A percentile compares a stretch with the other conserved stretches of the same genome.
Evolutionary conservation across 2,329 filamentous ascomycete species (phyloP).

Genomic region (Mollisiaceae sp.): DNA sequence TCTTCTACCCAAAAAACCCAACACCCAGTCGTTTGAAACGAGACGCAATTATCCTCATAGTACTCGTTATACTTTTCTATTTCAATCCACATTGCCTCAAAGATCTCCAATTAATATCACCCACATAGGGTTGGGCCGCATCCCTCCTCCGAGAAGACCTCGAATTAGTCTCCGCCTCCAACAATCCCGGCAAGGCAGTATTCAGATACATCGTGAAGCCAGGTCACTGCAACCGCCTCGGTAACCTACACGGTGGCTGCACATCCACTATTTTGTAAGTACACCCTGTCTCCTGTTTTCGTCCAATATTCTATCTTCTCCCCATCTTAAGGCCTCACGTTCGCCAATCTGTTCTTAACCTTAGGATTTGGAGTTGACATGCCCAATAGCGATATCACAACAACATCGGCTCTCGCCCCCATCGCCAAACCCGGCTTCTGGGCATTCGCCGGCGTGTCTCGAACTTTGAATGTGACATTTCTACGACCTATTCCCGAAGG

Average conservation of each 20-base stretch:
- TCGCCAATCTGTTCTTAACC: too few relatives aligned
- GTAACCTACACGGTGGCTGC: constrained; percentile 66
- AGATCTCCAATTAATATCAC: not conserved
- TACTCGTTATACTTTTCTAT: not conserved
- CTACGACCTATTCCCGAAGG: constrained; percentile 66
- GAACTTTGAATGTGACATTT: constrained; percentile 71
- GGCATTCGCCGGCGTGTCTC: constrained; percentile 65
- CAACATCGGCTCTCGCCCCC: constrained; percentile 61
- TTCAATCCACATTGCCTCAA: not conserved
- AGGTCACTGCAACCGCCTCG: constrained; percentile 57
- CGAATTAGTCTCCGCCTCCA: constrained; percentile 34
- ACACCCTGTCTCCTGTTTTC: too few relatives aligned
- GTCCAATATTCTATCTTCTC: too few relatives aligned
- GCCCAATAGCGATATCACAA: constrained; percentile 66
- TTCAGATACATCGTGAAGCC: constrained; percentile 56
- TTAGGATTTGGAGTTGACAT: too few relatives aligned
- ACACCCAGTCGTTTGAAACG: too few relatives aligned
- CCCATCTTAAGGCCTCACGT: too few relatives aligned
- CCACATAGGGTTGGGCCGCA: constrained; percentile 38
- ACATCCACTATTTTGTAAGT: constrained; percentile 63
- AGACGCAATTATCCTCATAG: not conserved
- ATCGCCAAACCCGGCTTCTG: constrained; percentile 65
- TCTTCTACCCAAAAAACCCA: too few relatives aligned
- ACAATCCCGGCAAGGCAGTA: constrained; percentile 29
- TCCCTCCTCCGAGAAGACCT: constrained; percentile 30